Evolutionary conservation across 2,329 filamentous ascomycete genomes (phyloP).

Genomic region (Chalaropsis ovoidea): DNA sequence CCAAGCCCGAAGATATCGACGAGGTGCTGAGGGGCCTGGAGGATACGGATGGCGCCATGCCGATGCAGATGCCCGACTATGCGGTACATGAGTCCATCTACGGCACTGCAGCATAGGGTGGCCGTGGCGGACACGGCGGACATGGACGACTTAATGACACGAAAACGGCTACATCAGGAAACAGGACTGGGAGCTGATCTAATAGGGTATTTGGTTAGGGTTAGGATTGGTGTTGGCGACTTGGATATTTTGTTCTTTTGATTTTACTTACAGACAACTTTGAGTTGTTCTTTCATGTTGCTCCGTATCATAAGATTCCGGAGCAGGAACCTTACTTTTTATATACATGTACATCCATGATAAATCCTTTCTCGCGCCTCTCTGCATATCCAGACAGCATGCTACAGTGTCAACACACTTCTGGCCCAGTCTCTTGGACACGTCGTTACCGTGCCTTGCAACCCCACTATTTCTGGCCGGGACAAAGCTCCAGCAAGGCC

Average conservation of each 20-base stretch:
- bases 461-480: conserved; percentile 22
- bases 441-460: too few relatives aligned
- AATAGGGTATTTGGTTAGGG: background rate
- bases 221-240: background rate
- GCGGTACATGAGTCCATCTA: conserved; percentile 19
- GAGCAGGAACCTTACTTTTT: background rate
- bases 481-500: conserved; percentile 9
- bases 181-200: background rate
- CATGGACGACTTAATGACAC: background rate
- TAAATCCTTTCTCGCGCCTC: background rate
- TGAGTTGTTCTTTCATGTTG: background rate
- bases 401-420: background rate
- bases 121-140: background rate
- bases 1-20: conserved; percentile 65
- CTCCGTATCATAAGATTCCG: background rate
- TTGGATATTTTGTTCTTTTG: background rate
- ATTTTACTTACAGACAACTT: background rate
- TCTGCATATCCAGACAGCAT: background rate
- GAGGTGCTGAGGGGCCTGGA: conserved; percentile 56
- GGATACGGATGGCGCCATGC: conserved; percentile 47
- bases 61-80: conserved; percentile 32
- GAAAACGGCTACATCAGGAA: background rate
- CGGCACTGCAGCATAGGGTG: conserved; percentile 5
- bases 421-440: conserved; percentile 18
- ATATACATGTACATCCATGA: background rate